phyloP scores from a whole-genome alignment of 371 early-diverging fungal genomes.

The Conidiobolus incongruus region DNA sequence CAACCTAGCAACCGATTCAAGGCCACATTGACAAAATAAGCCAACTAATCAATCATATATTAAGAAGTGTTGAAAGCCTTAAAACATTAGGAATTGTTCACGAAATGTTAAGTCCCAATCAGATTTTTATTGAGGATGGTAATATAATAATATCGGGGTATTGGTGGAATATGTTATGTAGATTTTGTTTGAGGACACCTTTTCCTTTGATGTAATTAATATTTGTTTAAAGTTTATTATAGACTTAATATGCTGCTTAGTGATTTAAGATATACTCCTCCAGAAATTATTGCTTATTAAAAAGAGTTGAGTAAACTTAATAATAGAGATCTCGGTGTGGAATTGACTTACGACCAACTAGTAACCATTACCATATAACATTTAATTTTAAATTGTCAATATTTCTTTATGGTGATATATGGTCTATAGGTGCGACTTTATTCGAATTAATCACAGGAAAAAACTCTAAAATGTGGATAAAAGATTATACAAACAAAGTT shows the following conservation, averaged over 20 bases:
- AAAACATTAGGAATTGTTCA: too few species aligned
- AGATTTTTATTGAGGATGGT: too few species aligned
- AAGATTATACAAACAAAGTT: slow-evolving; percentile 1
- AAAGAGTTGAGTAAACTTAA: neutral
- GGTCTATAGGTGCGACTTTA: slow-evolving; percentile 33
- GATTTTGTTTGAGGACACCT: too few species aligned
- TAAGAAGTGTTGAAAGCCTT: too few species aligned
- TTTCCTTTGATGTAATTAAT: too few species aligned
- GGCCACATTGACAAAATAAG: too few species aligned
- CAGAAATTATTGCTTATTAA: neutral
- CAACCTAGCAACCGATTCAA: too few species aligned
- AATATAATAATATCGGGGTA: too few species aligned
- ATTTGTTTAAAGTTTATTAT: neutral
- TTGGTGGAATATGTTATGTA: too few species aligned
- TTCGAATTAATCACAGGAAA: slow-evolving; percentile 20
- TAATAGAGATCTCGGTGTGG: neutral
- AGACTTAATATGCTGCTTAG: neutral
- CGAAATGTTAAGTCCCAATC: too few species aligned
- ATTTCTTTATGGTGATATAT: slow-evolving; percentile 22
- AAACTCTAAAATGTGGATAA: slow-evolving; percentile 1
- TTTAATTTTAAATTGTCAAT: neutral
- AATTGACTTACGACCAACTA: neutral
- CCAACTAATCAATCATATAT: too few species aligned
- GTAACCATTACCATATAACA: neutral
- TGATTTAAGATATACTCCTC: neutral